Conservation (phyloP, 2,329 filamentous ascomycete species). For the Calonectria hongkongensis region DNA sequence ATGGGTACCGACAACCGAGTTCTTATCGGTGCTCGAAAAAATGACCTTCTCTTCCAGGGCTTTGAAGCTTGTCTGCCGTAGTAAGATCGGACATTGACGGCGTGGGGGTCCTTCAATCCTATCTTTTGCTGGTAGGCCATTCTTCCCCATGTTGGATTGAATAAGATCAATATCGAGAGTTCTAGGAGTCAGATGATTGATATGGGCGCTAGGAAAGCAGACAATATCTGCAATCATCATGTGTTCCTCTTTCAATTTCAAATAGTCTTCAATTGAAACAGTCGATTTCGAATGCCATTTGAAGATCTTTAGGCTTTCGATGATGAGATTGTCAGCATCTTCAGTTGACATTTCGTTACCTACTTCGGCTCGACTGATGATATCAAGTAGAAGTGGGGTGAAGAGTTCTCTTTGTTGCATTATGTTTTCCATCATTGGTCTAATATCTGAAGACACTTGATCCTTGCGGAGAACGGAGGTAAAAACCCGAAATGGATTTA, state of each 20-base stretch:
- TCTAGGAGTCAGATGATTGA: conserved; percentile 4
- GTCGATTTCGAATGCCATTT: not conserved
- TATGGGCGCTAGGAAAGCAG: conserved; percentile 2
- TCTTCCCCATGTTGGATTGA: not conserved
- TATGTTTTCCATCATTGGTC: not conserved
- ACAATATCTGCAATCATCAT: conserved; percentile 4
- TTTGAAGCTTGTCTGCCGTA: conserved; percentile 7
- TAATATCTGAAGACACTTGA: not conserved
- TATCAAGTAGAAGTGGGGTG: not conserved
- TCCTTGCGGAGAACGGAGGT: not conserved
- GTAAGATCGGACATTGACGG: not conserved
- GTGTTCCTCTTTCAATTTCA: not conserved
- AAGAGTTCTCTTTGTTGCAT: not conserved
- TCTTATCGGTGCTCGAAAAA: not conserved
- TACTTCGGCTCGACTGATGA: not conserved
- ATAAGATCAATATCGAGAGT: conserved; percentile 8
- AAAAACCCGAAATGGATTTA: conserved; percentile 6
- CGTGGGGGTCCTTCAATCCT: not conserved
- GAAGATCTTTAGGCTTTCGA: conserved; percentile 1
- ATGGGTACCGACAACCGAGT: not conserved
- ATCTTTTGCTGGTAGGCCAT: not conserved
- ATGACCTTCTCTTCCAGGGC: not conserved
- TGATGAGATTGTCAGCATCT: not conserved
- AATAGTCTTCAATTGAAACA: not conserved
- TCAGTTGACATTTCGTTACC: not conserved